Conservation (phyloP, 352 stramenopile genomes). For the Phytophthora aleatoria region DNA sequence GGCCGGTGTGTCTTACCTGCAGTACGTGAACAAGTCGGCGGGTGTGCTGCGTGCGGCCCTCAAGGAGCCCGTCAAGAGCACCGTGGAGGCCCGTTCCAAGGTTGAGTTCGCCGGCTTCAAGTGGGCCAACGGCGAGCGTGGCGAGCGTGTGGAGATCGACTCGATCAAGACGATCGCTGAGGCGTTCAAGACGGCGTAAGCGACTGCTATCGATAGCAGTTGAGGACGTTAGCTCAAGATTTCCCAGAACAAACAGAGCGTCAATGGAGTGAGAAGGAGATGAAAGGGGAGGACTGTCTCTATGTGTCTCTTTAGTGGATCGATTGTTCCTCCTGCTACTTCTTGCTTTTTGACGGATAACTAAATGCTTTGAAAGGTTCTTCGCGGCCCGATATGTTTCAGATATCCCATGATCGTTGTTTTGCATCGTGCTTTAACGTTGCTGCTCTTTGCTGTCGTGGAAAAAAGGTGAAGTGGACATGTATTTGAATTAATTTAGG, state of each 20-base stretch:
- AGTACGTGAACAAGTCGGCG: conserved; percentile 90
- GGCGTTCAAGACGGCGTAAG: conserved; percentile 78
- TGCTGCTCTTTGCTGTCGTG: no score
- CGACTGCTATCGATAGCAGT: conserved; percentile 15
- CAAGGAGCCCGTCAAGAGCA: conserved; percentile 91
- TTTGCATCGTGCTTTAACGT: neutral
- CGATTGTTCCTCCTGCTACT: conserved; percentile 7
- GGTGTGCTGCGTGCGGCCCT: conserved; percentile 69
- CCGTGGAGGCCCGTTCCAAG: conserved; percentile 66
- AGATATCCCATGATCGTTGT: conserved; percentile 10
- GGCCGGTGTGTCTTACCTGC: conserved; percentile 86
- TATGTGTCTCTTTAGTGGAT: neutral
- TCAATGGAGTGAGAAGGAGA: conserved; percentile 11
- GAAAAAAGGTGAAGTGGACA: conserved; percentile 2
- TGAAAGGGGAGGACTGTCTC: neutral
- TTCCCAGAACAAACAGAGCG: conserved; percentile 24
- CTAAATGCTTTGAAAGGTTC: conserved; percentile 39
- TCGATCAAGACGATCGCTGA: conserved; percentile 87
- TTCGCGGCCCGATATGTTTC: conserved; percentile 28
- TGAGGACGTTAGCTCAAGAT: conserved; percentile 10
- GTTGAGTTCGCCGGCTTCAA: conserved; percentile 88
- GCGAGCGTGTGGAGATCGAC: conserved; percentile 72
- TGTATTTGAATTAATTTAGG: conserved; percentile 32
- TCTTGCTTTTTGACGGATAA: conserved; percentile 27
- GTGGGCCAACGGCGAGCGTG: conserved; percentile 83